Evolutionary conservation across 1,284 basidiomycete species (phyloP), one percentile per base, ranked within the genome.

Genomic region (Ganoderma multipileum): DNA sequence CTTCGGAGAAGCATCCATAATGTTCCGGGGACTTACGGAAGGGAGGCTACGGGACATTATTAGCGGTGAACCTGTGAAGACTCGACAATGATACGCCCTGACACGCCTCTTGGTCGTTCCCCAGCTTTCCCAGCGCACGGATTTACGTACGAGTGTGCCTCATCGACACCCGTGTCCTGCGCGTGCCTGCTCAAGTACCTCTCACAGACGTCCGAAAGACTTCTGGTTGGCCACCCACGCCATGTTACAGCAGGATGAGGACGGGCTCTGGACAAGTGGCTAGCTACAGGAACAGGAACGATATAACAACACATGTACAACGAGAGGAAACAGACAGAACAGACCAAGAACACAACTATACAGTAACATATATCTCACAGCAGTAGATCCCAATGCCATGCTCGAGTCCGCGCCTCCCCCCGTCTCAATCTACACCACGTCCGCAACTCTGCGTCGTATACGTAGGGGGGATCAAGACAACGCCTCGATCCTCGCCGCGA

Each of bases 401-500:
- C 41, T 42, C 58, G 38, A 62, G 38, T 57, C 64, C 64, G 30
- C 63, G 41, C 60, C 26, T 61, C 60, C 36, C 33, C 60, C 36
- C 33, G 23, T 14, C 59, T 28, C 42, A 39, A 39, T 26, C 38
- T 23, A 47, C 52, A 28, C 2, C 66, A 8, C 16, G 23, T 26
- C 12, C 8, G 26, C 28, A 33, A 6, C 2, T 9, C 62, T 4
- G n/a, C n/a, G n/a, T 12, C 23, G n/a, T 4, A 11, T n/a, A n/a
- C n/a, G n/a, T n/a, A n/a, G n/a, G n/a, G n/a, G 14, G 11, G 47
- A 26, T 68, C 69, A 75, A 47, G 74, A 62, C 60, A 76, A 65
- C 44, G 73, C 79, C 71, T 80, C 81, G 70, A 93, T 76, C 68
- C 87, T 81, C 61, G 80, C 81, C 8, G 87, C 85, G 50, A 92